Conservation (phyloP, 257 asterid genomes). For the Nicotiana knightiana region DNA sequence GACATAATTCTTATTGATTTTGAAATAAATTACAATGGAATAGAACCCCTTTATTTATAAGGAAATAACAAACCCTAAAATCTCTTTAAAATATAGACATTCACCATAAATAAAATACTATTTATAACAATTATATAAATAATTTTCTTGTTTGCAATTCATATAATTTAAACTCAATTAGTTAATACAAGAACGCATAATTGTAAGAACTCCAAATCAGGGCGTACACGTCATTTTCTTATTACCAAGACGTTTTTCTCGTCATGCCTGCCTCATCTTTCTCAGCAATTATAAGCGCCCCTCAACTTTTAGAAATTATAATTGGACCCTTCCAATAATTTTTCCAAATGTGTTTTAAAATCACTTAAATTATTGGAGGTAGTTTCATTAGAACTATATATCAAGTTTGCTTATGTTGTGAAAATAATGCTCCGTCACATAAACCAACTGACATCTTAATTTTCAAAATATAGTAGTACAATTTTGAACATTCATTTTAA, state of each 20-base stretch:
- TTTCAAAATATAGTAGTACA: neutral
- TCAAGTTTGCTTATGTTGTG: no score
- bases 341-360: neutral
- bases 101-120: no score
- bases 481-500: neutral
- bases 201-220: neutral
- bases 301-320: neutral
- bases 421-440: no score
- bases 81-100: no score
- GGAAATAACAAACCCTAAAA: no score
- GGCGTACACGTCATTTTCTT: neutral
- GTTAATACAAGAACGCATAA: neutral
- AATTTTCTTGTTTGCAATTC: neutral
- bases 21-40: no score
- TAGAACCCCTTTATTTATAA: no score
- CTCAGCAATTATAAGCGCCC: neutral
- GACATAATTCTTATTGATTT: no score
- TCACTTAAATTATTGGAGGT: neutral
- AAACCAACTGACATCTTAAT: neutral
- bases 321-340: neutral
- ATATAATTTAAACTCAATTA: neutral
- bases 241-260: neutral
- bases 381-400: neutral
- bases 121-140: no score
- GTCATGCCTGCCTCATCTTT: neutral